Base-by-base conservation (phyloP, 805 yeast genomes). In the Candida ipomoeae region DNA sequence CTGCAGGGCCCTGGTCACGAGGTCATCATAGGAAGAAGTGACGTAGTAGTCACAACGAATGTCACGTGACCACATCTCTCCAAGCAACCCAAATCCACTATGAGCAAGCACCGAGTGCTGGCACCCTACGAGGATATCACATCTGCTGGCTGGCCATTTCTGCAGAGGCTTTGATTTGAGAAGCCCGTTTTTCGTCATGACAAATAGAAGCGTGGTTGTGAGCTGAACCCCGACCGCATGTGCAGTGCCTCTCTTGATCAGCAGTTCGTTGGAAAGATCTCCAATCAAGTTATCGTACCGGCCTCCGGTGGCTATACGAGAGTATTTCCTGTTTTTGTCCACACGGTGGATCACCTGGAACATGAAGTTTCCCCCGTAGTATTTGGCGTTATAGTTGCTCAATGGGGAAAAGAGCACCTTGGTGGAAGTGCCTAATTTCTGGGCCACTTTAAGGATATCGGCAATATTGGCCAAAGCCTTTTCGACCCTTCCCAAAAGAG, bases 241-340 rank as follows among this genome's bases (percentile, higher is more conserved):
- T 0, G 69, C 68, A 5, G 69, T 67, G 13, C 54, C 55, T 7
- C 56, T 47, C 31, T 61, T 61, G 1, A 60, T 53, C 17, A 66
- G 48, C 23, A 62, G 71, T 33, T 61, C 66, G 45, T 87, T 82
- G 0, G 92, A 80, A 52, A 89, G 76, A 15, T 83, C 75, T 2
- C 81, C 72, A 13, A 90, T 80, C 55, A 94, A 73, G 18, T 75
- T 72, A 60, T 92, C 98, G 62, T 90, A 94, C 49, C 99, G 74
- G 2, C 99, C 99, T 41, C 99, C 99, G 0, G 94, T 92, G 14
- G 94, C 94, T 38, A 94, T 71, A 38, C 76, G 55, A 0, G 71
- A 55, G 32, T 85, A 74, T 5, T 72, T 71, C 59, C 63, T 64
- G 54, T 62, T 75, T 54, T 59, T 77, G 58, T 75, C 82, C 3